These are phyloP conservation scores for Rhipidocladum racemiflorum DNA, from an alignment of 176 grass and related monocot species.

Conservation along the genomic window DNA sequence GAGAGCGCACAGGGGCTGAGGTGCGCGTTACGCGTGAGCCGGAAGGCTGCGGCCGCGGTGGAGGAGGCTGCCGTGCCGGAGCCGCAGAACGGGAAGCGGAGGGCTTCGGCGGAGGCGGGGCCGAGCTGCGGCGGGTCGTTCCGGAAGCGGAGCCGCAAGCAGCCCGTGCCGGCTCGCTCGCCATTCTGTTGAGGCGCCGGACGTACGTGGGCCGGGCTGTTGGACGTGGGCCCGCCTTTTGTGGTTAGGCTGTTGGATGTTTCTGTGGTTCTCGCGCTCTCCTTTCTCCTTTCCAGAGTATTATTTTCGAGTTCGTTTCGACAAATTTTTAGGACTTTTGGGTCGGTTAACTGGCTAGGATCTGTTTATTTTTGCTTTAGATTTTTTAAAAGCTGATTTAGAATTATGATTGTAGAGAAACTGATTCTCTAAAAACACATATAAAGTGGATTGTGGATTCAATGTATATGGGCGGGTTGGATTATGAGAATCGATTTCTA, in stretches of 20 bases:
- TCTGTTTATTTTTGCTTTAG: no score
- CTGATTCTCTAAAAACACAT: no score
- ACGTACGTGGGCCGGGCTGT: not conserved
- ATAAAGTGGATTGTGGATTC: no score
- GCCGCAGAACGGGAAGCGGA: constrained; percentile 10
- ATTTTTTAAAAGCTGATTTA: no score
- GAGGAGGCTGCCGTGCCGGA: not conserved
- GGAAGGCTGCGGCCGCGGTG: not conserved
- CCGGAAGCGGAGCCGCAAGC: constrained; percentile 44
- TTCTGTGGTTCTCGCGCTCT: no score
- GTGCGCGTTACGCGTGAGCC: not conserved
- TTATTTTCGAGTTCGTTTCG: no score
- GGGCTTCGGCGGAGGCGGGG: constrained; percentile 6
- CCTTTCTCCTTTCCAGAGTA: no score
- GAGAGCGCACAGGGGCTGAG: constrained; percentile 40
- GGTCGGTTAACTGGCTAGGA: no score
- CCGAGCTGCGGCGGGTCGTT: constrained; percentile 31
- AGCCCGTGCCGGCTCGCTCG: constrained; percentile 29
- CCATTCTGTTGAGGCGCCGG: constrained; percentile 16
- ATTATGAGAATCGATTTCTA: no score
- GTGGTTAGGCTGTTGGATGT: not conserved
- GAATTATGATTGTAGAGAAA: no score
- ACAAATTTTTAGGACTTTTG: no score
- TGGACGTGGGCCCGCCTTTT: not conserved
- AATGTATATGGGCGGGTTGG: no score